Evolutionary conservation across 495 filamentous ascomycete species (phyloP).

Genomic region (Cercophora scortea): DNA sequence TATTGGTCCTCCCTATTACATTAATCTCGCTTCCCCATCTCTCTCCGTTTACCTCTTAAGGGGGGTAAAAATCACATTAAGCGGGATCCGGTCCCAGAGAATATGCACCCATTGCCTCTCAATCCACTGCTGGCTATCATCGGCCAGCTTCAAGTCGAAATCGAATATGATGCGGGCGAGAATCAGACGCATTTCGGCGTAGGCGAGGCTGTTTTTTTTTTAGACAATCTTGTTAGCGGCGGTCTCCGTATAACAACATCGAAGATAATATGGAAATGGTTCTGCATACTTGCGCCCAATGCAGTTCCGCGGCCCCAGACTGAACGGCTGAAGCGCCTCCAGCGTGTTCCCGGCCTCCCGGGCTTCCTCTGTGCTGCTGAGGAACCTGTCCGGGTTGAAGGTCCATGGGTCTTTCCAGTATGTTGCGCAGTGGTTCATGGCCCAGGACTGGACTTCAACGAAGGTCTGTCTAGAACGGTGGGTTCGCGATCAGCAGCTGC

Average conservation of each 20-base stretch:
- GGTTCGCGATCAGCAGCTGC: background rate
- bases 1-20: no score
- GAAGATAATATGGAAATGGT: background rate
- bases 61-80: slow-evolving; percentile 23
- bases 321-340: slow-evolving; percentile 25
- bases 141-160: slow-evolving; percentile 24
- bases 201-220: slow-evolving; percentile 21
- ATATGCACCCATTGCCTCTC: slow-evolving; percentile 17
- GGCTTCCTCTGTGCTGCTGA: slow-evolving; percentile 12
- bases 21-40: no score
- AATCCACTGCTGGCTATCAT: slow-evolving; percentile 22
- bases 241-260: background rate
- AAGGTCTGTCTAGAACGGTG: background rate
- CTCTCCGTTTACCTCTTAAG: no score
- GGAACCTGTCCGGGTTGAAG: slow-evolving; percentile 32
- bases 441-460: slow-evolving; percentile 28
- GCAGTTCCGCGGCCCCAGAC: slow-evolving; percentile 29
- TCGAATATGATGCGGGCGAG: slow-evolving; percentile 31
- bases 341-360: background rate
- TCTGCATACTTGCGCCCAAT: slow-evolving; percentile 30
- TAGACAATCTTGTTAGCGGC: background rate
- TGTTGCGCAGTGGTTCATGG: slow-evolving; percentile 26
- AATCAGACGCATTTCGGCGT: slow-evolving; percentile 32
- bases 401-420: slow-evolving; percentile 28
- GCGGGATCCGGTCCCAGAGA: slow-evolving; percentile 30